phyloP scores from a whole-genome alignment of 2,329 filamentous ascomycete genomes.

The Pseudogymnoascus sp. region DNA sequence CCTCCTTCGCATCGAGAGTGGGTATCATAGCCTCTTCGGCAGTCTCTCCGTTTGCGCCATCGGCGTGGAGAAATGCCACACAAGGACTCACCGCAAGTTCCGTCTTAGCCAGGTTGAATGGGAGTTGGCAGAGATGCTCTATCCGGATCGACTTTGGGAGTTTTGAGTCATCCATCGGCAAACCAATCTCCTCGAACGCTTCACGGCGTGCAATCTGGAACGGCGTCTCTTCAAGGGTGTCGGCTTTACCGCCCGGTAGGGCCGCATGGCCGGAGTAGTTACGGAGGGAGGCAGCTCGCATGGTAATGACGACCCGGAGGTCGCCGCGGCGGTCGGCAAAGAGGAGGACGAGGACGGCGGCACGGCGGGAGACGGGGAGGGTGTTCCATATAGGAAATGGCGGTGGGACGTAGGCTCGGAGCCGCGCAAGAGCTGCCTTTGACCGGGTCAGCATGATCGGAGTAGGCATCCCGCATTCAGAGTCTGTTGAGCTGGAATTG shows the following conservation, averaged over 20 bases:
- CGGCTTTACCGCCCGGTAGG: constrained; percentile 70
- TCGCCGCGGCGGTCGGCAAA: constrained; percentile 79
- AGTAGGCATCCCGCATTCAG: background rate
- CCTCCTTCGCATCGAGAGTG: constrained; percentile 76
- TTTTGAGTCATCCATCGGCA: constrained; percentile 60
- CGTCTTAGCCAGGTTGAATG: constrained; percentile 64
- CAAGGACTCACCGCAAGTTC: constrained; percentile 68
- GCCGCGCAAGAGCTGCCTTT: constrained; percentile 40
- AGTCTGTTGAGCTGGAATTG: background rate
- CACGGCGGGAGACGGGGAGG: constrained; percentile 57
- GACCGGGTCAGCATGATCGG: constrained; percentile 11
- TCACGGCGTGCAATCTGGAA: constrained; percentile 81
- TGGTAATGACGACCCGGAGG: constrained; percentile 61
- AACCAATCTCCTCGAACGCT: constrained; percentile 86
- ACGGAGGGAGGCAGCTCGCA: constrained; percentile 54
- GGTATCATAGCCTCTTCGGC: constrained; percentile 69
- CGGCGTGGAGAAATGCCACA: constrained; percentile 67
- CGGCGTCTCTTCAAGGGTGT: constrained; percentile 48
- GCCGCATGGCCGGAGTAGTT: constrained; percentile 80
- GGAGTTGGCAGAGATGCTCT: constrained; percentile 80
- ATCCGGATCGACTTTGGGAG: constrained; percentile 72
- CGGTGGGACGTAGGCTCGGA: constrained; percentile 52
- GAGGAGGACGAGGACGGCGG: constrained; percentile 79
- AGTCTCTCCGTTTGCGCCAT: constrained; percentile 36
- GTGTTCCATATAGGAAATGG: constrained; percentile 54